These are phyloP conservation scores for Backusella sp. DNA, from an alignment of 192 early-diverging fungal genomes.

Conservation along the genomic window DNA sequence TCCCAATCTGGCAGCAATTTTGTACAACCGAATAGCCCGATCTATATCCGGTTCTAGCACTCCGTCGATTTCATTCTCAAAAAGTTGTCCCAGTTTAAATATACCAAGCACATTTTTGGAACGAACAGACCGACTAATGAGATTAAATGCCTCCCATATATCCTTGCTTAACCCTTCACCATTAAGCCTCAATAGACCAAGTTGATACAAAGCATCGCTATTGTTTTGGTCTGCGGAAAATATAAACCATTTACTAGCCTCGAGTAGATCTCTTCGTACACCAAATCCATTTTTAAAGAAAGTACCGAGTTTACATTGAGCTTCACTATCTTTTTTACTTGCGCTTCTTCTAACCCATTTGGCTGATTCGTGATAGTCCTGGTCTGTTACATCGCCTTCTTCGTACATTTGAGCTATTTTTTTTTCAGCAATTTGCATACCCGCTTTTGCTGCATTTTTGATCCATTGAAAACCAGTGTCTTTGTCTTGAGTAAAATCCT, in stretches of 20 bases:
- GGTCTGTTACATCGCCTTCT: background rate
- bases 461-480: background rate
- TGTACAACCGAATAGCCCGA: background rate
- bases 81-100: background rate
- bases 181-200: background rate
- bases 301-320: conserved; percentile 19
- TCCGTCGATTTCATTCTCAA: background rate
- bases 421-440: background rate
- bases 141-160: background rate
- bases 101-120: background rate
- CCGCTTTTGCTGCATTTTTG: background rate
- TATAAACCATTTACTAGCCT: background rate
- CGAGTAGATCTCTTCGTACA: background rate
- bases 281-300: conserved; percentile 3
- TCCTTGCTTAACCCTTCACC: background rate
- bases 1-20: background rate
- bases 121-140: background rate
- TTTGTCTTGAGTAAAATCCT: background rate
- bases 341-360: conserved; percentile 19
- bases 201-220: background rate
- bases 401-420: background rate
- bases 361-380: background rate
- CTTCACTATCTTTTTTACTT: background rate
- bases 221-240: background rate
- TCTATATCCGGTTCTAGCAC: background rate